These are phyloP conservation scores for Boletellus ananas DNA, from an alignment of 768 basidiomycete species.

Conservation along the genomic window DNA sequence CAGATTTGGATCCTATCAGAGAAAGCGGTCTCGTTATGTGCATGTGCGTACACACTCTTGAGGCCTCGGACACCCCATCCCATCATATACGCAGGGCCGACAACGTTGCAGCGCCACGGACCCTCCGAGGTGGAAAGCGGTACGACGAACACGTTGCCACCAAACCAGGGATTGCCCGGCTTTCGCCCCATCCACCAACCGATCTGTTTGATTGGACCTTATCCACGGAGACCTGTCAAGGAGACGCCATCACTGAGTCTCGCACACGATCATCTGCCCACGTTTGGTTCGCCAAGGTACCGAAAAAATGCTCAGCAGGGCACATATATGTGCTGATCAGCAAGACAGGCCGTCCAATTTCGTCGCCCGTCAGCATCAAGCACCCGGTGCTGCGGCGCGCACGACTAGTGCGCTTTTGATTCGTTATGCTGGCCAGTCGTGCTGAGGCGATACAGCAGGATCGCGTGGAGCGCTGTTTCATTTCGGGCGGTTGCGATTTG, in stretches of 20 bases:
- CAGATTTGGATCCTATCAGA: not conserved
- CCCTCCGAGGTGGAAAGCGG: conserved; percentile 16
- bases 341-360: not conserved
- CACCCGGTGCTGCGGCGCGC: conserved; percentile 3
- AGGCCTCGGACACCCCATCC: conserved; percentile 7
- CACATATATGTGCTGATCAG: conserved; percentile 11
- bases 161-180: not conserved
- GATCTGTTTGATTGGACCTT: conserved; percentile 1
- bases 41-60: too few relatives aligned
- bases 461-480: conserved; percentile 19
- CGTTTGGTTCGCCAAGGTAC: not conserved
- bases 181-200: not conserved
- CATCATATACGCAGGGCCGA: conserved; percentile 3
- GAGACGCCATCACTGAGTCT: not conserved
- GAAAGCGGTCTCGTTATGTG: too few relatives aligned
- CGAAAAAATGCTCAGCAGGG: not conserved
- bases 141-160: conserved; percentile 23
- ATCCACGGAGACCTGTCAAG: conserved; percentile 2
- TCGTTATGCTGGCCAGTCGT: not conserved
- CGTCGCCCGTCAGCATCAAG: conserved; percentile 1
- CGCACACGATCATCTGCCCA: not conserved
- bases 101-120: not conserved
- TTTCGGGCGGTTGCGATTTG: conserved; percentile 11
- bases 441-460: conserved; percentile 5
- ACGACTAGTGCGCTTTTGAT: too few relatives aligned